Percentiles rank a stretch among this genome's conserved stretches.
Conservation (phyloP, 164 flowering plant genomes). For the Tetracentron sinense region DNA sequence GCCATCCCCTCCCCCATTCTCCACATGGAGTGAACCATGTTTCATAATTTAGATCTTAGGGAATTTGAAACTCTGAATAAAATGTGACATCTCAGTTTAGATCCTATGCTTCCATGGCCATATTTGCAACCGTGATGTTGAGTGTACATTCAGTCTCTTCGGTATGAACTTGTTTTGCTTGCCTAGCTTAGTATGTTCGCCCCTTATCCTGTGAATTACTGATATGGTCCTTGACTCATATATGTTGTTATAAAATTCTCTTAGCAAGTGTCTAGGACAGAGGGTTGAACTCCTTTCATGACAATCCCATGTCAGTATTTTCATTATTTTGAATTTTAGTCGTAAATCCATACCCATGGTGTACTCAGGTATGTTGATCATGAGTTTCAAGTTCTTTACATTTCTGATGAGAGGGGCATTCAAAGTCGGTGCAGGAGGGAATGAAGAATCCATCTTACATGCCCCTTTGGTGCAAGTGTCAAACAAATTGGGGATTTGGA, state of each 20-base stretch:
- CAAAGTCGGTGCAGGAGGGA: background rate
- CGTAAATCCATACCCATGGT: background rate
- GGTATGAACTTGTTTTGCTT: background rate
- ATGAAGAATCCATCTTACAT: background rate
- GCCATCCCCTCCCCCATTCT: too few relatives aligned
- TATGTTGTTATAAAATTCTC: background rate
- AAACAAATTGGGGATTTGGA: background rate
- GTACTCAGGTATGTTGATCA: background rate
- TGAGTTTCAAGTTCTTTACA: background rate
- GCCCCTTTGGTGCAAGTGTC: background rate
- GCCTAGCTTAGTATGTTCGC: background rate
- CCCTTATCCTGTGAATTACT: background rate
- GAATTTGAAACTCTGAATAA: background rate
- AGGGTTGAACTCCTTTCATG: background rate
- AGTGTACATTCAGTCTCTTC: background rate
- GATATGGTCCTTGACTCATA: background rate
- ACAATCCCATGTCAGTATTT: background rate
- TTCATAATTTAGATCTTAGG: background rate
- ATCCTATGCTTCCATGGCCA: background rate
- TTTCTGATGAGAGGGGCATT: background rate
- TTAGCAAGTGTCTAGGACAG: background rate
- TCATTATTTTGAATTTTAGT: too few relatives aligned
- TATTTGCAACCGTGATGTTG: background rate
- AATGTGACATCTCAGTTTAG: background rate
- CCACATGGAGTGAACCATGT: too few relatives aligned